Base-by-base conservation (phyloP, 2,329 filamentous ascomycete species). In the Pyricularia grisea region DNA sequence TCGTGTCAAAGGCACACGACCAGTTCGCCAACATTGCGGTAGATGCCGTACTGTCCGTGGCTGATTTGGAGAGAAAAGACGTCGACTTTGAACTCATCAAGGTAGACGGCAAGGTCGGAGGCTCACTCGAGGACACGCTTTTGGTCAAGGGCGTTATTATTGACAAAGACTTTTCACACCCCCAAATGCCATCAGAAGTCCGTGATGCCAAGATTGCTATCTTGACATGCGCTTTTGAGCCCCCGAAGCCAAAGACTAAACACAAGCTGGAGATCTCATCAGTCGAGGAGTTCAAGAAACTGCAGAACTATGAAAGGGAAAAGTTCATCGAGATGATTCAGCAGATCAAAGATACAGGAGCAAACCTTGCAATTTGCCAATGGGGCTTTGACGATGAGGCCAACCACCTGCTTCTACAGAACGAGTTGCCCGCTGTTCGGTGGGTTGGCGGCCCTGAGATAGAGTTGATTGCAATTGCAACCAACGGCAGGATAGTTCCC, bases 381-480 rank as follows among this genome's bases (percentile, higher is more conserved):
- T 99, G 96, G 95, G 95, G 95, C 73, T 99, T 99, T 77, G 95
- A 99, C 78, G 95, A 99, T 77, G 95, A 99, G 83, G 95, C 95
- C 72, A 99, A 99, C 83, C 95, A 99, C 81, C 83, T 99, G 70
- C 87, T 99, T 50, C 89, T 99, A 71, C 96, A 97, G 82, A 98
- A 98, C 85, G 86, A 95, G 76, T 88, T 99, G 10, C 96, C 95
- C 11, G 96, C 95, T 55, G 95, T 99, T 70, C 87, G 95, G 81
- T 99, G 95, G 95, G 95, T 99, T 61, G 95, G 95, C 74, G 95
- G 95, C 11, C 95, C 95, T 2, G 96, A 99, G 81, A 98, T 99
- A 74, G 95, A 99, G 81, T 84, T 99, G 73, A 98, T 99, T 77
- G 95, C 95, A 72, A 99, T 99, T 80, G 95, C 95, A 67, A 99